These are phyloP conservation scores for Ruellia speciosa DNA, from an alignment of 305 asterid genomes.

Conservation along the genomic window DNA sequence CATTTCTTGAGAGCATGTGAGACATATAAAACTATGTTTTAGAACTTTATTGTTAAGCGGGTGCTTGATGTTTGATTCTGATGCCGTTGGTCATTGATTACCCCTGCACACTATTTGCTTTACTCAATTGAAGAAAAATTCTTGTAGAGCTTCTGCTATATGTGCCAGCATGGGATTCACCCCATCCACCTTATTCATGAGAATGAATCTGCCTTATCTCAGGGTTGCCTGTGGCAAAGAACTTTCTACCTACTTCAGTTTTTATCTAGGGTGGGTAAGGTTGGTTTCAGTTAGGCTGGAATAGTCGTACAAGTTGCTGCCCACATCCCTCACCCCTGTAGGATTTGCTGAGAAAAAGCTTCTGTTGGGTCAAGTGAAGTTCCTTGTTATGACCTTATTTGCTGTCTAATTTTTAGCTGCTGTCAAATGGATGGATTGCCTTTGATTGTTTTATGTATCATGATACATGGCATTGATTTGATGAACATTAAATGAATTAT, in stretches of 20 bases:
- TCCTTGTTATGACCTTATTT: constrained; percentile 18
- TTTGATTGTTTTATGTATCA: constrained; percentile 9
- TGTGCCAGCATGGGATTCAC: neutral
- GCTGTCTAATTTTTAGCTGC: constrained; percentile 8
- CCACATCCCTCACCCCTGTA: constrained; percentile 6
- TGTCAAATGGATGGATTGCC: constrained; percentile 13
- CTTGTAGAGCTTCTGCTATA: neutral
- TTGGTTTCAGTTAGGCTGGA: constrained; percentile 18
- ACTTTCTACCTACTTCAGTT: constrained; percentile 15
- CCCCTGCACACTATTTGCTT: neutral
- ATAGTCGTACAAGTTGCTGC: constrained; percentile 1
- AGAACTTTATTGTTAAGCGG: neutral
- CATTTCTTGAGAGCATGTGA: neutral
- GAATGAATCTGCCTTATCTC: neutral
- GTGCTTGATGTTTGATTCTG: neutral
- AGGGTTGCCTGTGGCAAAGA: constrained; percentile 6
- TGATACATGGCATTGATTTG: constrained; percentile 6
- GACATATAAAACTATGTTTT: neutral
- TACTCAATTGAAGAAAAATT: too few species aligned
- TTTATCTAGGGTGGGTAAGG: constrained; percentile 15
- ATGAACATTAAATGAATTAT: constrained; percentile 10
- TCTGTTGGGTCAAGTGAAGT: constrained; percentile 9
- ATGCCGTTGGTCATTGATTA: neutral
- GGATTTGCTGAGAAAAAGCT: constrained; percentile 9
- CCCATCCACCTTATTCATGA: neutral